Conservation (phyloP, 768 basidiomycete species). For the Psilocybe tampanensis region DNA sequence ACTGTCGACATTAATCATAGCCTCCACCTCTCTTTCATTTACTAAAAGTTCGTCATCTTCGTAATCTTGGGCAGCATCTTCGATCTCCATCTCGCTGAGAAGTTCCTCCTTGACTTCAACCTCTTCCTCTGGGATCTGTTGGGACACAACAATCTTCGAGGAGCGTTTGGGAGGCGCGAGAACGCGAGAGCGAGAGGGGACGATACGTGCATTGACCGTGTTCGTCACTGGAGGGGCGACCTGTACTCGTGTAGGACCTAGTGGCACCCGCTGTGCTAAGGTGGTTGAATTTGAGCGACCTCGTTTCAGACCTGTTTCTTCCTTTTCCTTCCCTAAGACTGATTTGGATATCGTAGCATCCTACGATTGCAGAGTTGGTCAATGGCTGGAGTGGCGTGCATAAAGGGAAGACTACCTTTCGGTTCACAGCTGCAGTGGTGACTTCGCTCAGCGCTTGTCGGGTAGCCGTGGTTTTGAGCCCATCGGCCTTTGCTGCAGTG, state of each 20-base stretch:
- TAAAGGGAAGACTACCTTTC: slow-evolving; percentile 54
- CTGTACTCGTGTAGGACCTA: slow-evolving; percentile 58
- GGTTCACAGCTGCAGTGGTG: slow-evolving; percentile 74
- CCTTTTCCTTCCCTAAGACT: slow-evolving; percentile 63
- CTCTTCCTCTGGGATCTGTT: slow-evolving; percentile 42
- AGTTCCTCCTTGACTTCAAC: slow-evolving; percentile 31
- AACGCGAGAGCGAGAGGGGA: slow-evolving; percentile 31
- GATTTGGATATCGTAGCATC: slow-evolving; percentile 47
- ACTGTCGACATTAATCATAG: slow-evolving; percentile 57
- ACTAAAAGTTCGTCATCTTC: slow-evolving; percentile 46
- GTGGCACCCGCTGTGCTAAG: slow-evolving; percentile 69
- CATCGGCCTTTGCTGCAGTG: slow-evolving; percentile 47
- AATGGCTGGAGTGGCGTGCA: neutral
- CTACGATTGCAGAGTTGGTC: slow-evolving; percentile 27
- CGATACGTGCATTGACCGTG: slow-evolving; percentile 38
- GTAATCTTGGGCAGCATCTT: slow-evolving; percentile 39
- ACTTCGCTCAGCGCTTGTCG: slow-evolving; percentile 83
- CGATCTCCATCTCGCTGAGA: slow-evolving; percentile 68
- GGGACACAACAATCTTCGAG: slow-evolving; percentile 43
- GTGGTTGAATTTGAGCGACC: slow-evolving; percentile 67
- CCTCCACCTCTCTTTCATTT: slow-evolving; percentile 60
- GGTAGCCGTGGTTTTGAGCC: slow-evolving; percentile 58
- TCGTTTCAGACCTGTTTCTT: slow-evolving; percentile 64
- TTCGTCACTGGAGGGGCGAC: slow-evolving; percentile 45
- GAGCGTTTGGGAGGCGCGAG: slow-evolving; percentile 36